Percentiles rank a stretch among this genome's conserved stretches.
Evolutionary conservation across 768 basidiomycete genomes (phyloP).

Genomic region (Tricholoma furcatifolium): DNA sequence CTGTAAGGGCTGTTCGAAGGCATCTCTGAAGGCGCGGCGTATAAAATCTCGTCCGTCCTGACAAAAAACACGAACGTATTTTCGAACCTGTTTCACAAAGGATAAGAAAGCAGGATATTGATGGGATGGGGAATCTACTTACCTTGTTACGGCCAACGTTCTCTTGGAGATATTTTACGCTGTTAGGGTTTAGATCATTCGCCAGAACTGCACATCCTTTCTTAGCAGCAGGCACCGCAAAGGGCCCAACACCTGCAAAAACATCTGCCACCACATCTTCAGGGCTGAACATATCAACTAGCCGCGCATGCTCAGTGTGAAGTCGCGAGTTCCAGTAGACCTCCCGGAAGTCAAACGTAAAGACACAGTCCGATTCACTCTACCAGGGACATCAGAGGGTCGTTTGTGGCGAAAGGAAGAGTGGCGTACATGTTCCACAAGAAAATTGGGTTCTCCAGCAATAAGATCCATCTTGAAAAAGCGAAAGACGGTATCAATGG

Average conservation of each 20-base stretch:
- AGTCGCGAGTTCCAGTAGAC: slow-evolving; percentile 99
- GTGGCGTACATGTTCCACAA: slow-evolving; percentile 77
- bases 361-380: slow-evolving; percentile 84
- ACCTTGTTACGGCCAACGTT: slow-evolving; percentile 83
- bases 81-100: slow-evolving; percentile 54
- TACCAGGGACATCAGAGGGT: slow-evolving; percentile 26
- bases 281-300: slow-evolving; percentile 71
- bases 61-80: slow-evolving; percentile 69
- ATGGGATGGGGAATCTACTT: slow-evolving; percentile 20
- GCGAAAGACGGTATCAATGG: slow-evolving; percentile 82
- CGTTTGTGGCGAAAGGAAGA: background rate
- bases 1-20: slow-evolving; percentile 67
- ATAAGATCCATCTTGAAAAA: slow-evolving; percentile 97
- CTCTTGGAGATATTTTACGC: slow-evolving; percentile 68
- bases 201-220: slow-evolving; percentile 88
- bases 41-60: slow-evolving; percentile 91
- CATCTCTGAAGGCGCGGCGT: slow-evolving; percentile 47
- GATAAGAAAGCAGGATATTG: slow-evolving; percentile 5
- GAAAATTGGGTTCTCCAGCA: slow-evolving; percentile 84
- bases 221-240: slow-evolving; percentile 89
- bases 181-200: slow-evolving; percentile 93
- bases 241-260: slow-evolving; percentile 97
- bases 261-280: slow-evolving; percentile 88
- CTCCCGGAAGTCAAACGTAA: slow-evolving; percentile 90
- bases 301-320: slow-evolving; percentile 85